Percentiles rank a stretch among this genome's conserved stretches.
Evolutionary conservation across 2,329 filamentous ascomycete genomes (phyloP).

Genomic region (Sphaerulina vaccinii): DNA sequence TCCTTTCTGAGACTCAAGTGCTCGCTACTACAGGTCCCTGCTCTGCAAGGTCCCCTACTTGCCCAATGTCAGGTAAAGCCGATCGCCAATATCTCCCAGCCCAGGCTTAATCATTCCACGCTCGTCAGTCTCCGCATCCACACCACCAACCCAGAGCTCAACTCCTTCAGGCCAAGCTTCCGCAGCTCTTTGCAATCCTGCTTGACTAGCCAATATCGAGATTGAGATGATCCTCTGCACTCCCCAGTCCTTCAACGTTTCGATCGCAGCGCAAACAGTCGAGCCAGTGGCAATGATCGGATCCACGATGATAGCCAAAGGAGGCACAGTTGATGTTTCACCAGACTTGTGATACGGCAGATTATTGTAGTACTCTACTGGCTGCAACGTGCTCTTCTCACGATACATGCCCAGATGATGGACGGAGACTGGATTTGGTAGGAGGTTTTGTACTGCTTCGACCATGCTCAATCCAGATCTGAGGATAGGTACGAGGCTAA

Average conservation of each 20-base stretch:
- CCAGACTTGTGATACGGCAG: conserved; percentile 67
- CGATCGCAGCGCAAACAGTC: conserved; percentile 84
- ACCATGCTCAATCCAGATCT: conserved; percentile 89
- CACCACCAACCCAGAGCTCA: conserved; percentile 77
- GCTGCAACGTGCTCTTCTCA: conserved; percentile 79
- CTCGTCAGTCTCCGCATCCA: conserved; percentile 72
- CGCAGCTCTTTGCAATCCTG: conserved; percentile 70
- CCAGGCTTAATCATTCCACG: conserved; percentile 89
- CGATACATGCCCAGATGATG: conserved; percentile 95
- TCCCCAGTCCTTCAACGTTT: conserved; percentile 87
- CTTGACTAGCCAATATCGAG: conserved; percentile 68
- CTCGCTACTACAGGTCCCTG: too few relatives aligned
- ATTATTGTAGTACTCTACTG: conserved; percentile 98
- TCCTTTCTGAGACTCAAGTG: too few relatives aligned
- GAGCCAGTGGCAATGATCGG: conserved; percentile 92
- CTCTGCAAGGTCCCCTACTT: too few relatives aligned
- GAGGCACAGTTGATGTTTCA: conserved; percentile 47
- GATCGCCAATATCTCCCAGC: conserved; percentile 84
- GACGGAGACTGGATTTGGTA: conserved; percentile 75
- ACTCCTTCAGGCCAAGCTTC: conserved; percentile 74
- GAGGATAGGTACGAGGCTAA: conserved; percentile 89
- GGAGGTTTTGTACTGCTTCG: conserved; percentile 78
- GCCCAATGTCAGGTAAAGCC: conserved; percentile 83
- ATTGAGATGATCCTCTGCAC: conserved; percentile 77
- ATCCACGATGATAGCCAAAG: conserved; percentile 81